A percentile compares a stretch with the other conserved stretches of the same genome.
Evolutionary conservation across 2,329 filamentous ascomycete species (phyloP).

Genomic region (Clarireedia hainanense): DNA sequence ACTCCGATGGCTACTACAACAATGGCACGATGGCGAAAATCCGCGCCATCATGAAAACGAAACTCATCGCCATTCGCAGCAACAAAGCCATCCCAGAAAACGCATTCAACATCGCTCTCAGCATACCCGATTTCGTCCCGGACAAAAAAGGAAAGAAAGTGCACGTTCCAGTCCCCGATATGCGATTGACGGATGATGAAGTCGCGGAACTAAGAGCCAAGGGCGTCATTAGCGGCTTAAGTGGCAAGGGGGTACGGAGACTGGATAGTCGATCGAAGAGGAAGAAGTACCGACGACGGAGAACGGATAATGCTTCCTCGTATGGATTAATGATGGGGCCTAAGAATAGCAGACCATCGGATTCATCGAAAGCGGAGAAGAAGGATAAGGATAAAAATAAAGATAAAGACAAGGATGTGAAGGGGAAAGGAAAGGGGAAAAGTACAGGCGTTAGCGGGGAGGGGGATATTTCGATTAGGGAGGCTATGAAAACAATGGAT

Average conservation of each 20-base stretch:
- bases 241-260: slow-evolving; percentile 9
- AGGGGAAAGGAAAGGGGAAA: not conserved
- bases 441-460: not conserved
- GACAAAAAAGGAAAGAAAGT: slow-evolving; percentile 18
- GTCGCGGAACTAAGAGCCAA: slow-evolving; percentile 13
- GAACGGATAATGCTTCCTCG: not conserved
- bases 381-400: not conserved
- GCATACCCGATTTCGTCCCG: slow-evolving; percentile 27
- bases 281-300: slow-evolving; percentile 8
- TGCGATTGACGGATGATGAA: slow-evolving; percentile 21
- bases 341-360: not conserved
- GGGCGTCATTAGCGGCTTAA: slow-evolving; percentile 6
- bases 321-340: slow-evolving; percentile 7
- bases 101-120: slow-evolving; percentile 38
- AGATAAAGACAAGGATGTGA: not conserved
- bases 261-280: slow-evolving; percentile 11
- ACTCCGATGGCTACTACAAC: slow-evolving; percentile 74
- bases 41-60: slow-evolving; percentile 81
- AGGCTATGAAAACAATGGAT: not conserved
- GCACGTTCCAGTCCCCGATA: slow-evolving; percentile 24
- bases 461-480: slow-evolving; percentile 1
- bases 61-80: slow-evolving; percentile 62
- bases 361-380: not conserved
- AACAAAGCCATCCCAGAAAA: slow-evolving; percentile 42
- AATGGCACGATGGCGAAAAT: slow-evolving; percentile 76